phyloP scores from a whole-genome alignment of 1,139 yeast genomes.

The Debaryomyces sp. region DNA sequence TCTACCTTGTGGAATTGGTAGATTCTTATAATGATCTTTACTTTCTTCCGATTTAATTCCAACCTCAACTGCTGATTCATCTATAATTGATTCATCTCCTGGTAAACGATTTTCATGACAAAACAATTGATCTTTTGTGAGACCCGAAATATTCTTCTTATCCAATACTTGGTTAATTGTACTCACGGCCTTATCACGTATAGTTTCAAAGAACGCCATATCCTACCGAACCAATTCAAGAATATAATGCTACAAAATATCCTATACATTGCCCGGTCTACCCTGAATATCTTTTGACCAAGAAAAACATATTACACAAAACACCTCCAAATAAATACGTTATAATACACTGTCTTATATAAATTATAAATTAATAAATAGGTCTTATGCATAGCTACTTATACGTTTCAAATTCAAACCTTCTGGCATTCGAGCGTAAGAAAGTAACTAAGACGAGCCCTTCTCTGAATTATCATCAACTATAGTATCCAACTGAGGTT shows the following conservation, averaged over 20 bases:
- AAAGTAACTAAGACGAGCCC: background rate
- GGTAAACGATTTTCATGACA: constrained; percentile 72
- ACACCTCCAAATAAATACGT: background rate
- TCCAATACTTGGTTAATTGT: constrained; percentile 47
- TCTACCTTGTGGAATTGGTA: constrained; percentile 54
- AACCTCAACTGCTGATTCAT: constrained; percentile 72
- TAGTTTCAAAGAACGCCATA: constrained; percentile 55
- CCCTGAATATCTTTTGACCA: background rate
- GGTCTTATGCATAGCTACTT: background rate
- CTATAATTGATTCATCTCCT: constrained; percentile 63
- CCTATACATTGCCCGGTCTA: background rate
- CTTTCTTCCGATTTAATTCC: constrained; percentile 46
- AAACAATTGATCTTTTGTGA: constrained; percentile 69
- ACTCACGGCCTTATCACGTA: constrained; percentile 50
- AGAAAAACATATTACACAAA: constrained; percentile 1
- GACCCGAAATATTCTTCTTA: constrained; percentile 34
- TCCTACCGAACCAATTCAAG: background rate
- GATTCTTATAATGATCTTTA: constrained; percentile 28
- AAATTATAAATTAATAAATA: background rate
- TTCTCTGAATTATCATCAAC: background rate
- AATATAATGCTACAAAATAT: background rate
- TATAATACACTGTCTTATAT: background rate
- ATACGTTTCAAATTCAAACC: background rate
- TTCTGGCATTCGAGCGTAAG: background rate
- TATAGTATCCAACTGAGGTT: background rate